phyloP scores from a whole-genome alignment of 2,329 filamentous ascomycete species.

The Boeremia lycopersici region DNA sequence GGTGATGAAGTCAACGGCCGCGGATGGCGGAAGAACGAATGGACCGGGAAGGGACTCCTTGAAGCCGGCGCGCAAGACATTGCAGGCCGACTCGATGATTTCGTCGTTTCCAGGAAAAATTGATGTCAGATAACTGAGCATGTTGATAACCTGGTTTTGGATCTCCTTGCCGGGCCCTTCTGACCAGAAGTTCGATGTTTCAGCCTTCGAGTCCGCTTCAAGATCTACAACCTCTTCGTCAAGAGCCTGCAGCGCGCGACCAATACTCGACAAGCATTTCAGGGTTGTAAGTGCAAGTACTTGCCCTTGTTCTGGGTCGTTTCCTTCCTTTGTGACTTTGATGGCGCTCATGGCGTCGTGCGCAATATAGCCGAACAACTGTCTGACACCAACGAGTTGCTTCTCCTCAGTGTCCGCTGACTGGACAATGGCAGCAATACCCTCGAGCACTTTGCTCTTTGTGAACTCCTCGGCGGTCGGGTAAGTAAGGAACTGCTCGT shows the following conservation, averaged over 20 bases:
- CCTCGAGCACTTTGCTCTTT: constrained; percentile 75
- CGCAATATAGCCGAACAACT: constrained; percentile 67
- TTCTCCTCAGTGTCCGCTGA: constrained; percentile 65
- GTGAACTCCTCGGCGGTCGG: constrained; percentile 69
- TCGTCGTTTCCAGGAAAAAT: constrained; percentile 67
- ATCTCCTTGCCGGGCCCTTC: constrained; percentile 55
- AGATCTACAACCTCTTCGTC: constrained; percentile 72
- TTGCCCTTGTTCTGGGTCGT: constrained; percentile 50
- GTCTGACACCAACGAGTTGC: constrained; percentile 61
- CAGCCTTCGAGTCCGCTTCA: constrained; percentile 54
- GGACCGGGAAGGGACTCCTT: constrained; percentile 75
- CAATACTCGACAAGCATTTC: constrained; percentile 72
- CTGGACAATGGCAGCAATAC: constrained; percentile 77
- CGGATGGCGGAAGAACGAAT: constrained; percentile 73
- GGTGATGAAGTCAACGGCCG: constrained; percentile 70
- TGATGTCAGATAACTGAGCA: constrained; percentile 57
- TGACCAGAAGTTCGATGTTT: constrained; percentile 55
- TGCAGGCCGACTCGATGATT: constrained; percentile 73
- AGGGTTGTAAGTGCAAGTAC: constrained; percentile 60
- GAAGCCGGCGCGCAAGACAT: constrained; percentile 74
- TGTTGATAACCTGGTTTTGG: constrained; percentile 59
- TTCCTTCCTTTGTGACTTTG: constrained; percentile 38
- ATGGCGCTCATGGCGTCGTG: constrained; percentile 59
- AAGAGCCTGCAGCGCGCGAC: constrained; percentile 72
- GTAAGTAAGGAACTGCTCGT: constrained; percentile 65